Evolutionary conservation across 2,329 filamentous ascomycete species (phyloP), one percentile per base, ranked within the genome.

Genomic region (Aspergillus melleus): DNA sequence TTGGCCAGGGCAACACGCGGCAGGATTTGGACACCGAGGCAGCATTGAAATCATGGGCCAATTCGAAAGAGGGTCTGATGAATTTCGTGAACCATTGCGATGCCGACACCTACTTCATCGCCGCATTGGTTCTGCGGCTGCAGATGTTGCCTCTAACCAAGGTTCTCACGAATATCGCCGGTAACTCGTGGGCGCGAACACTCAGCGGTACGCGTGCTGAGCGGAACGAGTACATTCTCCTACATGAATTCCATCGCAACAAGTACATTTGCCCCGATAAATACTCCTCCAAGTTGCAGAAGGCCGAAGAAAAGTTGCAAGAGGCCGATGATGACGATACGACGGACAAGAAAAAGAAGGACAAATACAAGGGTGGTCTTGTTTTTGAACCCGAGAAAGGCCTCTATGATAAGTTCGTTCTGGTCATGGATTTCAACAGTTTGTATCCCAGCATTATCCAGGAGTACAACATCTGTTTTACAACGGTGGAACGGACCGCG

Each of bases 381-480:
- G 95, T 99, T 59, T 98, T 99, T 69, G 95, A 99, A 75, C 95
- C 95, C 4, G 93, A 98, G 75, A 97, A 94, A 76, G 95, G 96
- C 19, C 84, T 99, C 4, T 99, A 99, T 73, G 95, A 99, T 83
- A 96, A 96, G 78, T 97, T 96, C 76, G 90, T 99, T 56, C 85
- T 99, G 58, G 96, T 99, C 76, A 99, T 99, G 96, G 95, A 99
- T 82, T 99, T 99, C 83, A 99, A 99, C 84, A 97, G 93, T 69
- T 83, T 99, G 63, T 99, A 99, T 71, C 95, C 95, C 32, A 97
- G 92, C 72, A 98, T 99, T 72, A 99, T 99, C 62, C 96, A 99
- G 73, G 96, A 99, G 83, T 99, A 88, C 80, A 99, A 99, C 77
- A 99, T 99, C 68, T 99, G 96, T 81, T 99, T 99, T 78, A 99